Evolutionary conservation across 2,329 filamentous ascomycete species (phyloP).

Genomic region (Penicillium brevicompactum): DNA sequence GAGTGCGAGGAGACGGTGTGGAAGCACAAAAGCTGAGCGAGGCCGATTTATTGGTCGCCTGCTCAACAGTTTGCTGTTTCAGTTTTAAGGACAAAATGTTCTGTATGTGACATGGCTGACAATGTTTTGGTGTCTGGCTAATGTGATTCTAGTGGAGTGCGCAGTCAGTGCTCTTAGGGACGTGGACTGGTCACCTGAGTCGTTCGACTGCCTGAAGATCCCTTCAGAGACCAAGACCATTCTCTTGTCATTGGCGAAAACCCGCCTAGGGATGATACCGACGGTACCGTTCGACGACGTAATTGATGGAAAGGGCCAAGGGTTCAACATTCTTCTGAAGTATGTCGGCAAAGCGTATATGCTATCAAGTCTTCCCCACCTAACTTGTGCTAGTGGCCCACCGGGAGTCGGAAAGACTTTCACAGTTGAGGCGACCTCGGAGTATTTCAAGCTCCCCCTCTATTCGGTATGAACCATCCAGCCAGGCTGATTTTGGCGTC

Average conservation of each 20-base stretch:
- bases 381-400: conserved; percentile 14
- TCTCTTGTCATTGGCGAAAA: conserved; percentile 19
- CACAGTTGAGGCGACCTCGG: conserved; percentile 35
- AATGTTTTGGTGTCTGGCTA: conserved; percentile 1
- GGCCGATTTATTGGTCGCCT: conserved; percentile 21
- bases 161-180: conserved; percentile 20
- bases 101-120: conserved; percentile 15
- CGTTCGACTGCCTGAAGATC: conserved; percentile 25
- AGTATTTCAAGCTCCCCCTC: conserved; percentile 29
- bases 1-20: conserved; percentile 11
- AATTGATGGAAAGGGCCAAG: conserved; percentile 37
- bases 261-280: conserved; percentile 18
- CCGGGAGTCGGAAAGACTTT: conserved; percentile 34
- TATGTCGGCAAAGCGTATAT: conserved; percentile 13
- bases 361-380: conserved; percentile 6
- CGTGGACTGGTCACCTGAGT: conserved; percentile 19
- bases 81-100: conserved; percentile 27
- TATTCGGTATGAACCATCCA: conserved; percentile 18
- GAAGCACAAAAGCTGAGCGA: conserved; percentile 13
- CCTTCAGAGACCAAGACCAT: conserved; percentile 20
- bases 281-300: conserved; percentile 30
- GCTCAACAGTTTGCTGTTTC: conserved; percentile 23
- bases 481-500: not conserved
- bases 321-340: conserved; percentile 31
- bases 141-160: conserved; percentile 16